A percentile compares a stretch with the other conserved stretches of the same genome.
Conservation (phyloP, 2,329 filamentous ascomycete genomes). For the Magnaporthiopsis poae region DNA sequence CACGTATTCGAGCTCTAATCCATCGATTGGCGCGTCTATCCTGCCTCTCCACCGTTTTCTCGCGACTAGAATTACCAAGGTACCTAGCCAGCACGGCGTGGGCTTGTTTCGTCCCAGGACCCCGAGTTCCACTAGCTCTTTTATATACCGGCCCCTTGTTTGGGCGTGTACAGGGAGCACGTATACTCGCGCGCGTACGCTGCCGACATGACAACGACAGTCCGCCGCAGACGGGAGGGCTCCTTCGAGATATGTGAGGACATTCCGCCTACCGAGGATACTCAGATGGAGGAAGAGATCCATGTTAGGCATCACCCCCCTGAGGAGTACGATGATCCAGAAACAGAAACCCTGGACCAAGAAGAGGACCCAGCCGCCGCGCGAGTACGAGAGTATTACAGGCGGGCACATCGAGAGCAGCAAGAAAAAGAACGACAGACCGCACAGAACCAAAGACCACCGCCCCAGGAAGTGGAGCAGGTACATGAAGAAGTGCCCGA, state of each 20-base stretch:
- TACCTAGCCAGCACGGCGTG: background rate
- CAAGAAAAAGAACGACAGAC: conserved; percentile 3
- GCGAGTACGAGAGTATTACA: background rate
- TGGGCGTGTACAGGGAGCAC: background rate
- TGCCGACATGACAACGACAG: conserved; percentile 12
- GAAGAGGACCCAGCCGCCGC: conserved; percentile 17
- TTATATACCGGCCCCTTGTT: background rate
- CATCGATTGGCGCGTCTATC: background rate
- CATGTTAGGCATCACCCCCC: conserved; percentile 14
- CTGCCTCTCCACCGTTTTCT: background rate
- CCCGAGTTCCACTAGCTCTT: background rate
- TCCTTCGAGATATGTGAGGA: conserved; percentile 42
- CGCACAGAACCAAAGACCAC: background rate
- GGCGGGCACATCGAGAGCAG: background rate
- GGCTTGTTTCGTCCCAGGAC: background rate
- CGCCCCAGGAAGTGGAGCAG: background rate
- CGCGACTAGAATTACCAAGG: background rate
- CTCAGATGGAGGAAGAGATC: conserved; percentile 38
- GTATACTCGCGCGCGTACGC: background rate
- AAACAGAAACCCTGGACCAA: conserved; percentile 14
- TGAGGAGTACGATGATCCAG: conserved; percentile 21
- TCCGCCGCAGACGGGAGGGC: conserved; percentile 24
- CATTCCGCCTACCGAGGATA: conserved; percentile 36
- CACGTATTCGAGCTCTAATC: background rate
- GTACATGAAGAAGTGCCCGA: conserved; percentile 2